Evolutionary conservation across 495 filamentous ascomycete genomes (phyloP), one percentile per base, ranked within the genome.

Genomic region (Xylaria cubensis): DNA sequence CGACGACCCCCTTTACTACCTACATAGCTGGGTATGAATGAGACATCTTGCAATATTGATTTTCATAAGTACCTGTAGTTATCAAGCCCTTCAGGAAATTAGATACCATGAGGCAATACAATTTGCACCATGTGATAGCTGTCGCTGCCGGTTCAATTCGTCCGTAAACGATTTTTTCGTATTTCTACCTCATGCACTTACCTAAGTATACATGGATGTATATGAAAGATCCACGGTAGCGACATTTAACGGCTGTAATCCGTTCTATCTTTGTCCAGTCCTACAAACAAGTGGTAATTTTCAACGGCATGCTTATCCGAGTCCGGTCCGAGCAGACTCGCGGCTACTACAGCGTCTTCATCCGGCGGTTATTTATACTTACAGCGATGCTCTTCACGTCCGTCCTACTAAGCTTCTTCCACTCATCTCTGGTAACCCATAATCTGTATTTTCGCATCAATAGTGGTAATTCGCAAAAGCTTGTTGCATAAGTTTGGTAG

Each of bases 231-330:
- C 62, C 48, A 51, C 36, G 36, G 36, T 51, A 21, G n/a, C 48
- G n/a, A 51, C 7, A 51, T 21, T 51, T 24, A n/a, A 10, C n/a
- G 8, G n/a, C 48, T 21, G 48, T 10, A 51, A 51, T n/a, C 10
- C 48, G 21, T 24, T 24, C n/a, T 51, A 51, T 21, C 48, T 51
- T 51, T 24, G 48, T 50, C 8, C 19, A 51, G n/a, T 51, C n/a
- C 48, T 51, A 50, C 48, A 50, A 10, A 19, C 9, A 64, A 19
- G 6, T 59, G 56, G 29, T 42, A 36, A 36, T 51, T 66, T 66
- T 15, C 17, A 51, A 21, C 64, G 64, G 46, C 44, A 44, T 39
- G 24, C 64, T 53, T 50, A 48, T 65, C 63, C 63, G 63, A 36
- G 63, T 34, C 15, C 41, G n/a, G 15, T 50, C 42, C 26, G 26